Base-by-base conservation (phyloP, 2,329 filamentous ascomycete genomes). In the Aspergillus texensis region DNA sequence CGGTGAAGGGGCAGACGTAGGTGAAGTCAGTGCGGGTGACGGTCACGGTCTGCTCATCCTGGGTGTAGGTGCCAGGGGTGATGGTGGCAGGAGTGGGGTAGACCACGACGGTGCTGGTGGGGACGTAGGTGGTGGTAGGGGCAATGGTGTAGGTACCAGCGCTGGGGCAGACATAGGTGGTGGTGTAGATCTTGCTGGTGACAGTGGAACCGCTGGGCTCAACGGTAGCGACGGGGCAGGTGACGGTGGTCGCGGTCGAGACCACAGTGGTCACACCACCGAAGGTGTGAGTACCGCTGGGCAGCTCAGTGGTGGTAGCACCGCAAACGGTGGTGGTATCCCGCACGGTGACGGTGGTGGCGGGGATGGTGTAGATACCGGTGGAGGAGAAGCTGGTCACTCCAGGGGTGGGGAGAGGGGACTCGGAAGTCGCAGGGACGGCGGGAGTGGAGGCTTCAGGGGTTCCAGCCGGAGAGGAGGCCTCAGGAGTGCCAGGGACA, bases 91-190 rank as follows among this genome's bases (percentile, higher is more conserved):
- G 85, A 64, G 85, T 85, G 58, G 91, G 90, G 79, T 89, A 89
- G 72, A 88, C 85, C 62, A 79, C 62, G 16, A 89, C 80, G 68
- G 83, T 83, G 70, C 81, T 79, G 63, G 74, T 76, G 62, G 82
- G 79, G 68, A 88, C 83, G 39, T 82, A 83, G 69, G 88, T 90
- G 75, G 88, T 91, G 75, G 84, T 84, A 62, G 90, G 88, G 68
- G 84, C 88, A 71, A 93, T 88, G 75, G 89, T 92, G 85, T 92
- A 93, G 62, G 89, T 92, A 77, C 91, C 91, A 72, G 89, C 83
- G 57, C 82, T 83, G 66, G 90, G 89, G 88, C 90, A 93, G 74
- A 90, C 85, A 74, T 89, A 92, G 73, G 88, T 89, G 73, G 90
- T 93, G 71, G 82, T 86, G 79, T 85, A 82, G 73, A 92, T 86